phyloP scores from a whole-genome alignment of 495 filamentous ascomycete species.

The Rusavskia elegans region DNA sequence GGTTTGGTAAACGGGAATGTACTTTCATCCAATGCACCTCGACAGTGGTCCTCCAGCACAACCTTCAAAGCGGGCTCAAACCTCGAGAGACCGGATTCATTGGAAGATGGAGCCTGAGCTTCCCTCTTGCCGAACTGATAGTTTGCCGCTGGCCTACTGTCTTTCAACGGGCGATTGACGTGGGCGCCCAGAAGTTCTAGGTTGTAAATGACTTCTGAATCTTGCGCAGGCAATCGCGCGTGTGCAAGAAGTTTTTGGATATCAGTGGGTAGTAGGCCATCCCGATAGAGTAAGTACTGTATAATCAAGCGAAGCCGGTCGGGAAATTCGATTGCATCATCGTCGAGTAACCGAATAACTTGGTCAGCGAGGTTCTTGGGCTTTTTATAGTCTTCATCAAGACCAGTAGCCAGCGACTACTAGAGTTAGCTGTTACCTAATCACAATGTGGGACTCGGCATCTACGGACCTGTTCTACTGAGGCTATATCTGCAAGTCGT shows the following conservation, averaged over 20 bases:
- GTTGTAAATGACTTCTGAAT: conserved; percentile 59
- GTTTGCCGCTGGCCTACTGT: conserved; percentile 43
- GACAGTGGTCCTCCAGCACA: conserved; percentile 55
- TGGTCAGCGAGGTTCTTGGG: conserved; percentile 78
- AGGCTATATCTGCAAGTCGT: conserved; percentile 75
- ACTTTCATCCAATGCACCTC: conserved; percentile 34
- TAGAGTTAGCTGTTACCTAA: conserved; percentile 2
- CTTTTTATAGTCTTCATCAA: conserved; percentile 84
- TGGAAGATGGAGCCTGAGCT: conserved; percentile 25
- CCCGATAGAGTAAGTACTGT: conserved; percentile 72
- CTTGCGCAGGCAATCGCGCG: conserved; percentile 55
- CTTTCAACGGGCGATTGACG: conserved; percentile 58
- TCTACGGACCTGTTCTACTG: conserved; percentile 50
- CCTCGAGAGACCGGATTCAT: conserved; percentile 36
- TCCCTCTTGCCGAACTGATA: conserved; percentile 52
- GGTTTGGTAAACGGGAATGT: conserved; percentile 74
- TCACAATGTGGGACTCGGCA: neutral
- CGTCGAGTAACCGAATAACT: conserved; percentile 74
- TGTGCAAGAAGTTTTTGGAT: conserved; percentile 73
- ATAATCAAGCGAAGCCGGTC: conserved; percentile 76
- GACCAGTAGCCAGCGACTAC: conserved; percentile 70
- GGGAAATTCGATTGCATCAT: conserved; percentile 44
- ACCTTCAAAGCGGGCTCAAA: conserved; percentile 39
- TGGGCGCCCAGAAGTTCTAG: conserved; percentile 70
- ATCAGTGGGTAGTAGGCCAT: conserved; percentile 79